phyloP scores from a whole-genome alignment of 2,329 filamentous ascomycete species.

The Zasmidium cellare region DNA sequence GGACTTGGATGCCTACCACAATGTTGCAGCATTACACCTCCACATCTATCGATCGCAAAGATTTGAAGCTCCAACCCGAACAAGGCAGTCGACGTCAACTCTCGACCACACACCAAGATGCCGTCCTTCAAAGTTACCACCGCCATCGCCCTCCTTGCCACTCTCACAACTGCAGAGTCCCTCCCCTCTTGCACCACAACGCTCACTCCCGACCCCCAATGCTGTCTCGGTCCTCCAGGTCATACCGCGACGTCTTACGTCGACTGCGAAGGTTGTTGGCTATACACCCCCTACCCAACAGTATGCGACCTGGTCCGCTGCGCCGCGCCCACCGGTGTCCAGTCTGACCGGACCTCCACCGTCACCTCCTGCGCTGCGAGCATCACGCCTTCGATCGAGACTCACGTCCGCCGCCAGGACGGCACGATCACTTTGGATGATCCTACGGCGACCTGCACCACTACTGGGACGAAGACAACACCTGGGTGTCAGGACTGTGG shows the following conservation, averaged over 20 bases:
- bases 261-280: conserved; percentile 11
- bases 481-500: conserved; percentile 5
- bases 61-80: neutral
- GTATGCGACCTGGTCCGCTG: conserved; percentile 5
- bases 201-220: neutral
- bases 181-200: neutral
- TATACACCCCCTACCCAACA: neutral
- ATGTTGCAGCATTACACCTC: no score
- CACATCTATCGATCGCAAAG: no score
- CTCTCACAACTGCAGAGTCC: neutral
- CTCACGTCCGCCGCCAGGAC: neutral
- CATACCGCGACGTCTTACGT: conserved; percentile 6
- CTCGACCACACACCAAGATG: neutral
- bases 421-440: neutral
- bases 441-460: conserved; percentile 1
- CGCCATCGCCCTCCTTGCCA: neutral
- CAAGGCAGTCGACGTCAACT: neutral
- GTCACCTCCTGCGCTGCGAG: conserved; percentile 4
- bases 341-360: conserved; percentile 2
- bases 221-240: conserved; percentile 4
- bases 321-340: neutral
- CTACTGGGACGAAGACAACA: neutral
- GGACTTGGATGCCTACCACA: no score
- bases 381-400: neutral
- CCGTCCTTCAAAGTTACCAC: neutral